Evolutionary conservation across 108 stramenopile genomes (phyloP).

Genomic region (Cyclotella sp.): DNA sequence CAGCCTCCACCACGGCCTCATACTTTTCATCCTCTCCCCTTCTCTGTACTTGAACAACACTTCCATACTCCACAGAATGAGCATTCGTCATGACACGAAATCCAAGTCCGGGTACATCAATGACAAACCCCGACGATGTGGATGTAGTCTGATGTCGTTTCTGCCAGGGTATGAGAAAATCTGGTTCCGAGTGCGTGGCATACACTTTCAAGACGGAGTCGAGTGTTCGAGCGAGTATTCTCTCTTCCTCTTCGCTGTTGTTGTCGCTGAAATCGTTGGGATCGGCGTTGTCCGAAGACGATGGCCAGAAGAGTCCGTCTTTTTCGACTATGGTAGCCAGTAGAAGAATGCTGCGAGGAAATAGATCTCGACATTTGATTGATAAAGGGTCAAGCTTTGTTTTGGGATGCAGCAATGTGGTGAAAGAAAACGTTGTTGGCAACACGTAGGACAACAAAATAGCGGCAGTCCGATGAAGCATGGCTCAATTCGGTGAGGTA

Average conservation of each 20-base stretch:
- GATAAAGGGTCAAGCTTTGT: not conserved
- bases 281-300: slow-evolving; percentile 13
- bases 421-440: not conserved
- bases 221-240: slow-evolving; percentile 33
- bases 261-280: slow-evolving; percentile 25
- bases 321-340: slow-evolving; percentile 18
- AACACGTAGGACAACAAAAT: too few relatives aligned
- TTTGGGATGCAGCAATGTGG: not conserved
- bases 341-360: not conserved
- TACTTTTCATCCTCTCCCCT: slow-evolving; percentile 60
- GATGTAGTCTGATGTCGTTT: slow-evolving; percentile 50
- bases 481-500: too few relatives aligned
- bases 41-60: slow-evolving; percentile 58
- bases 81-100: slow-evolving; percentile 70
- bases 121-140: slow-evolving; percentile 61
- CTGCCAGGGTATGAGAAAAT: slow-evolving; percentile 68
- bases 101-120: slow-evolving; percentile 44
- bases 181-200: slow-evolving; percentile 62
- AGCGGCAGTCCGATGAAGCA: too few relatives aligned
- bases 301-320: slow-evolving; percentile 48
- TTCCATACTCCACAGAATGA: slow-evolving; percentile 66
- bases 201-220: slow-evolving; percentile 65
- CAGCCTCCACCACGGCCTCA: slow-evolving; percentile 47
- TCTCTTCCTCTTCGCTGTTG: slow-evolving; percentile 45
- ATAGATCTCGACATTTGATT: not conserved